Conservation (phyloP, 2,329 filamentous ascomycete genomes). For the Huntiella moniliformis region DNA sequence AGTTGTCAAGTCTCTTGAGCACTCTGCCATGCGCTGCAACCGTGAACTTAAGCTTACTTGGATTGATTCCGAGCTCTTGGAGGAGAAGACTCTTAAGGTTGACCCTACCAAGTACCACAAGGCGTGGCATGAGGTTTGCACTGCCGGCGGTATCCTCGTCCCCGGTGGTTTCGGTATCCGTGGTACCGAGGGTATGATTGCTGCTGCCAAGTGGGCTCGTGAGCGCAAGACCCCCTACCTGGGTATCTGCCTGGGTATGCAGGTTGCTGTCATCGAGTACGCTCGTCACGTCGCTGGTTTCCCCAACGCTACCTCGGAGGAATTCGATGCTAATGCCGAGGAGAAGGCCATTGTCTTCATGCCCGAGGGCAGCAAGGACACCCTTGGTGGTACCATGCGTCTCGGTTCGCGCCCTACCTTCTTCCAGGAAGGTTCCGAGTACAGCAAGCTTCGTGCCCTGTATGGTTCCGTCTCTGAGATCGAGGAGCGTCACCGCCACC, state of each 20-base stretch:
- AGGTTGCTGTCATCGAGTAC: conserved; percentile 79
- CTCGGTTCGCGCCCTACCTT: conserved; percentile 55
- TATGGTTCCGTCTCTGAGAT: conserved; percentile 43
- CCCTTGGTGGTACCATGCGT: conserved; percentile 68
- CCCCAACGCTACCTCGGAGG: conserved; percentile 33
- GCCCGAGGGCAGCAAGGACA: conserved; percentile 46
- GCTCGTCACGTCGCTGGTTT: conserved; percentile 59
- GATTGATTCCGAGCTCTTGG: conserved; percentile 73
- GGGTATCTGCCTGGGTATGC: conserved; percentile 83
- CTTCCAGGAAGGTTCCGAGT: conserved; percentile 60
- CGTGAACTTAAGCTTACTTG: conserved; percentile 64
- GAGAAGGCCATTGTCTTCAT: conserved; percentile 72
- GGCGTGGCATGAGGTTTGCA: conserved; percentile 65
- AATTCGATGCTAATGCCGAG: conserved; percentile 35
- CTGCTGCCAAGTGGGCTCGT: conserved; percentile 70
- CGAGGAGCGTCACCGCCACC: conserved; percentile 65
- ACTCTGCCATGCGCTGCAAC: conserved; percentile 71
- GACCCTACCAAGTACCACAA: conserved; percentile 63
- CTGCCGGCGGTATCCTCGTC: conserved; percentile 44
- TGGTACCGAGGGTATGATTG: conserved; percentile 80
- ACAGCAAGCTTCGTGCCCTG: conserved; percentile 57
- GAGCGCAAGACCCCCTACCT: conserved; percentile 66
- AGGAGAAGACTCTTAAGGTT: conserved; percentile 39
- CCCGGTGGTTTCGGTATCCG: conserved; percentile 66
- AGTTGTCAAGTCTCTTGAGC: conserved; percentile 73